Base-by-base conservation (phyloP, 305 asterid species). In the Fraxinus baroniana region DNA sequence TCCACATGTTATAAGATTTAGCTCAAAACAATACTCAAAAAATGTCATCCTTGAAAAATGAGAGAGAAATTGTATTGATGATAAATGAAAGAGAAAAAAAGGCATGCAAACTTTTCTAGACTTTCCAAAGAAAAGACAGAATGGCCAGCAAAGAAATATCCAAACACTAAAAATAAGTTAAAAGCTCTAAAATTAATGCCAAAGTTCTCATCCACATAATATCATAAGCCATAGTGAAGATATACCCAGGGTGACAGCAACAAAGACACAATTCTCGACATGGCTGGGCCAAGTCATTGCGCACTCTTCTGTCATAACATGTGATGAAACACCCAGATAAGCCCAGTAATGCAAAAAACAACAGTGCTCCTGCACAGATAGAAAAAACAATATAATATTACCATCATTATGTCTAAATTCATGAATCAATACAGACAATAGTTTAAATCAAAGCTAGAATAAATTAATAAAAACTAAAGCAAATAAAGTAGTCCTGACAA, bases 231-330 rank as follows among this genome's bases (percentile, higher is more conserved):
- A 9, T 57, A 22, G 20, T 81, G 77, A 78, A 60, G 72, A 12
- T 55, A 74, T 90, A 95, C 99, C 98, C 97, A 41, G 99, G 97
- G 76, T 94, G 99, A 87, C 98, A 95, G 88, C 99, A 95, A 86
- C 97, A 68, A 12, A 68, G 91, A 79, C 99, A 95, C 88, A 95
- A 82, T 84, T 95, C 98, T 76, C 99, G 88, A 84, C 99, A 95
- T 79, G 99, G 99, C 89, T 95, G 99, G 84, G 99, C 98, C 77
- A 95, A 89, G 89, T 95, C 98, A 57, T 88, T 94, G 79, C 97
- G 95, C 86, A 95, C 98, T 90, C 98, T 87, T 88, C 99, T 90
- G 86, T 95, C 99, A 82, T 95, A 95, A 83, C 98, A 95, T 57
- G 99, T 95, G 79, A 95, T 93, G 79, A 94, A 92, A 92, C 99